Conservation (phyloP, 306 rosid genomes). For the Acacia crassicarpa region DNA sequence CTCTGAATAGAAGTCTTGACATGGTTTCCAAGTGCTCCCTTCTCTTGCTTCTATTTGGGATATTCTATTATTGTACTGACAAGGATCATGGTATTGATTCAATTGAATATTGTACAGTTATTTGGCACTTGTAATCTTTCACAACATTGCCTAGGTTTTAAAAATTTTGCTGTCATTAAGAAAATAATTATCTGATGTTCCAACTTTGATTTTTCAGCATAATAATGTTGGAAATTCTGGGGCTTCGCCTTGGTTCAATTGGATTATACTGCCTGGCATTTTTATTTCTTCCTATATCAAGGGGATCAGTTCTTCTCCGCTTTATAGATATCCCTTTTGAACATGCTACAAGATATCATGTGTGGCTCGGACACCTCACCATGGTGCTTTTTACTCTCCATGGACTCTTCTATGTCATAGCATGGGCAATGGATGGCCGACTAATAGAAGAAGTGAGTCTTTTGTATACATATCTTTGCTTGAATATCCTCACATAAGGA, state of each 20-base stretch:
- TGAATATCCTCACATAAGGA: not conserved
- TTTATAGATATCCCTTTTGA: constrained; percentile 80
- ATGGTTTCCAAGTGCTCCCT: not conserved
- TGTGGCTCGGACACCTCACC: constrained; percentile 98
- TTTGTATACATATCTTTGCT: constrained; percentile 26
- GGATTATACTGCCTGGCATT: constrained; percentile 74
- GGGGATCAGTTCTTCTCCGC: constrained; percentile 95
- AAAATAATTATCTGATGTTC: constrained; percentile 30
- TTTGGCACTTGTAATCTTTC: not conserved
- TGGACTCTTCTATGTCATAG: constrained; percentile 58
- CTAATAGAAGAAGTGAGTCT: constrained; percentile 56
- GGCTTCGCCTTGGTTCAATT: constrained; percentile 61
- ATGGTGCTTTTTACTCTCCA: constrained; percentile 85
- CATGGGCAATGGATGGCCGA: constrained; percentile 70
- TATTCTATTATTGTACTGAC: not conserved
- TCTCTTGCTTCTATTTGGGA: constrained; percentile 10
- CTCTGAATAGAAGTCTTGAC: not conserved
- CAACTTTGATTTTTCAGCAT: constrained; percentile 46
- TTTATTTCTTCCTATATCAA: constrained; percentile 79
- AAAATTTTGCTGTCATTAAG: not conserved
- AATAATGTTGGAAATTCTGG: constrained; percentile 50
- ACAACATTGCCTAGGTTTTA: not conserved
- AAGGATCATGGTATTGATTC: not conserved
- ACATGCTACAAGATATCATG: constrained; percentile 88
- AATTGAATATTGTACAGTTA: constrained; percentile 19